Evolutionary conservation across 768 basidiomycete species (phyloP).

Genomic region (Termitomyces sp.): DNA sequence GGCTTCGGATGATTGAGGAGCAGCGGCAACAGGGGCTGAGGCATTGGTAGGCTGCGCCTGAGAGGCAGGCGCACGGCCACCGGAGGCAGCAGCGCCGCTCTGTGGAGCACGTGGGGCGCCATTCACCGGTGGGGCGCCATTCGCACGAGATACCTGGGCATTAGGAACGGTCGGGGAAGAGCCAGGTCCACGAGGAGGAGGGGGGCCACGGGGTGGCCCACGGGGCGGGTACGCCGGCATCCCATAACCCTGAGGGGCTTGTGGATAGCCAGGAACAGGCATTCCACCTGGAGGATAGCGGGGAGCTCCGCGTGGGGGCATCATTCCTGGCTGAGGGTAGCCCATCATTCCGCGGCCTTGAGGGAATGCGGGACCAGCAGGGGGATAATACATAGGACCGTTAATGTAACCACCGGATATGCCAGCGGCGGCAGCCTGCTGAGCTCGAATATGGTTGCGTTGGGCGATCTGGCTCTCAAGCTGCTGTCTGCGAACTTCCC

Average conservation of each 20-base stretch:
- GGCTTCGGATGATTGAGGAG: conserved; percentile 36
- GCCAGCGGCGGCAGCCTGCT: conserved; percentile 87
- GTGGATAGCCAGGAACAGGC: conserved; percentile 63
- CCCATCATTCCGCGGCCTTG: conserved; percentile 78
- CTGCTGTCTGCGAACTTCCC: conserved; percentile 96
- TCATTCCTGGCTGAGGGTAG: conserved; percentile 80
- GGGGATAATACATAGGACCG: conserved; percentile 83
- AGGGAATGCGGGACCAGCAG: conserved; percentile 76
- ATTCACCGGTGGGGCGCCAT: conserved; percentile 52
- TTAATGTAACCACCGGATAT: conserved; percentile 82
- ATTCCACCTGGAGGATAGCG: conserved; percentile 43
- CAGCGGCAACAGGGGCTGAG: conserved; percentile 36
- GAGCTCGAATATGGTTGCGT: conserved; percentile 95
- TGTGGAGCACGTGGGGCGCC: conserved; percentile 40
- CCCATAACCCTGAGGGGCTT: conserved; percentile 67
- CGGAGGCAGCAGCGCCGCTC: conserved; percentile 39
- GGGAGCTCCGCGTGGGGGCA: conserved; percentile 73
- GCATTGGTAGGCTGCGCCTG: conserved; percentile 34
- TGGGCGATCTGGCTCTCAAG: conserved; percentile 98
- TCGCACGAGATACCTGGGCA: conserved; percentile 61
- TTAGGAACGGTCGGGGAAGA: conserved; percentile 64
- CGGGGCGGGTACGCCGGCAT: conserved; percentile 64
- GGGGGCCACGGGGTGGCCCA: conserved; percentile 51
- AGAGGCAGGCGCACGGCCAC: conserved; percentile 34
- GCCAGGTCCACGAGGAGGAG: conserved; percentile 62